Conservation (phyloP, 352 stramenopile species). For the Globisporangium apiculatum region DNA sequence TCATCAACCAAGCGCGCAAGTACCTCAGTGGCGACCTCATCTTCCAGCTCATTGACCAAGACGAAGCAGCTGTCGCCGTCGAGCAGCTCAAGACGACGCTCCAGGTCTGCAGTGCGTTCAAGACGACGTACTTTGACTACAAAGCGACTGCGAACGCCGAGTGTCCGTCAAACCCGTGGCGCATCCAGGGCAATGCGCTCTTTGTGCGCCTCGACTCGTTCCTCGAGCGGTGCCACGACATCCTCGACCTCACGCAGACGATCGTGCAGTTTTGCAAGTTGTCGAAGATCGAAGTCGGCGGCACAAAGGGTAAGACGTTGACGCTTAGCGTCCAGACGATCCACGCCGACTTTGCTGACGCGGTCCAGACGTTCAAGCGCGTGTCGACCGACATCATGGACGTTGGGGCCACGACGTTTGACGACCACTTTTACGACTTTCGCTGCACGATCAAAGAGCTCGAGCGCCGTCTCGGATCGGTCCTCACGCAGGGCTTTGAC, state of each 20-base stretch:
- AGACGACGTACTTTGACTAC: conserved; percentile 98
- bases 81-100: conserved; percentile 93
- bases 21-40: conserved; percentile 94
- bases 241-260: conserved; percentile 96
- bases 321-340: conserved; percentile 94
- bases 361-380: conserved; percentile 93
- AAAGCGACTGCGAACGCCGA: conserved; percentile 95
- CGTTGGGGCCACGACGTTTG: conserved; percentile 91
- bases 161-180: conserved; percentile 96
- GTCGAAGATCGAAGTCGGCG: conserved; percentile 95
- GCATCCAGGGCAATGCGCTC: conserved; percentile 96
- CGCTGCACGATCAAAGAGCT: conserved; percentile 97
- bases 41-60: conserved; percentile 95
- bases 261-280: conserved; percentile 98
- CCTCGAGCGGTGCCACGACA: conserved; percentile 96
- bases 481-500: conserved; percentile 96
- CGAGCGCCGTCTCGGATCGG: conserved; percentile 93
- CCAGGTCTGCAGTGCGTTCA: conserved; percentile 95
- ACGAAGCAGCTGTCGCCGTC: conserved; percentile 91
- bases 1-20: conserved; percentile 92
- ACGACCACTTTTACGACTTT: conserved; percentile 98
- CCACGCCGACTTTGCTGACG: conserved; percentile 92
- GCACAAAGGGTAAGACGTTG: conserved; percentile 95
- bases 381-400: conserved; percentile 98
- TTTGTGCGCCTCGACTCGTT: conserved; percentile 97